These are phyloP conservation scores for Penicillium silybi DNA, from an alignment of 495 filamentous ascomycete species.

Conservation along the genomic window DNA sequence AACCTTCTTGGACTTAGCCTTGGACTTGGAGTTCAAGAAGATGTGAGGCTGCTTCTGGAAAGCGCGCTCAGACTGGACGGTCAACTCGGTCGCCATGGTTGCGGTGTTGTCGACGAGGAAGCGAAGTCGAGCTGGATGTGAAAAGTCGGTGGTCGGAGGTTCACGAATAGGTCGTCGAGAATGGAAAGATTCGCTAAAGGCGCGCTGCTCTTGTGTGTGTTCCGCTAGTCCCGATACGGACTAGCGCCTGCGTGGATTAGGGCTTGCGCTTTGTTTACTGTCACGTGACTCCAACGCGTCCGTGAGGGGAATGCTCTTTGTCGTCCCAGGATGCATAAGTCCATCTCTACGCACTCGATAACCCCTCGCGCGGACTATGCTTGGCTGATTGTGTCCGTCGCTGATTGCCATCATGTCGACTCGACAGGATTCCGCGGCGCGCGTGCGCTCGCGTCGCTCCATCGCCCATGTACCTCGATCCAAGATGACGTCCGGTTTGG, in stretches of 20 bases:
- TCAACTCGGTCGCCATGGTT: slow-evolving; percentile 97
- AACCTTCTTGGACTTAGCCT: slow-evolving; percentile 78
- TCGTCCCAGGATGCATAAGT: background rate
- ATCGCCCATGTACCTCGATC: slow-evolving; percentile 63
- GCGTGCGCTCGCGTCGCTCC: slow-evolving; percentile 68
- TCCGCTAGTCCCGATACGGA: slow-evolving; percentile 35
- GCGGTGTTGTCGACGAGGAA: slow-evolving; percentile 54
- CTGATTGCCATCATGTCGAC: slow-evolving; percentile 31
- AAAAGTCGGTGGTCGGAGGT: slow-evolving; percentile 34
- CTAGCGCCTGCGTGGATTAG: slow-evolving; percentile 37
- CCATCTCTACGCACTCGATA: background rate
- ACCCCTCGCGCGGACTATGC: slow-evolving; percentile 2
- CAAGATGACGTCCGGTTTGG: slow-evolving; percentile 37
- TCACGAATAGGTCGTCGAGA: slow-evolving; percentile 33
- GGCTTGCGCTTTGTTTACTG: slow-evolving; percentile 46
- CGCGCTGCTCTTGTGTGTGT: slow-evolving; percentile 41
- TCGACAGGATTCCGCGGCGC: slow-evolving; percentile 37
- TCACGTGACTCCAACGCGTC: slow-evolving; percentile 38
- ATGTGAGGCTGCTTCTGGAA: slow-evolving; percentile 99
- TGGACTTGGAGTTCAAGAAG: slow-evolving; percentile 89
- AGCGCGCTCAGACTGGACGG: slow-evolving; percentile 95
- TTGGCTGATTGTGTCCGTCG: slow-evolving; percentile 6
- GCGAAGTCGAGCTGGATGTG: slow-evolving; percentile 35
- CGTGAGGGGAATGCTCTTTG: slow-evolving; percentile 4
- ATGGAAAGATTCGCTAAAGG: slow-evolving; percentile 41